phyloP scores from a whole-genome alignment of 441 rosid genomes.

The Populus hybrid region DNA sequence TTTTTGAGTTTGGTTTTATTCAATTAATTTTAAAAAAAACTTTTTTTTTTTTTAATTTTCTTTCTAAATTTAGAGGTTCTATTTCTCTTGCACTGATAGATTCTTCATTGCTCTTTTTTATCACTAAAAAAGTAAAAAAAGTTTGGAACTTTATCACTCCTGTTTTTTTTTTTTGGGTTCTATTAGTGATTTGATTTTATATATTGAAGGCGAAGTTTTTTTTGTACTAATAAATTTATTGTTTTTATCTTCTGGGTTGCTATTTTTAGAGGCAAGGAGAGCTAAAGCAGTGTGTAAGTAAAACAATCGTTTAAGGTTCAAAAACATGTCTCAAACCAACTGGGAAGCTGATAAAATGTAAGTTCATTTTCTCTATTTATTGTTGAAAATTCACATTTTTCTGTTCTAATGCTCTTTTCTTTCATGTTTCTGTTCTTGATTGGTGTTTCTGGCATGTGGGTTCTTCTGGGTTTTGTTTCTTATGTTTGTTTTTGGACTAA shows the following conservation, averaged over 20 bases:
- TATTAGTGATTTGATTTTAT: background rate
- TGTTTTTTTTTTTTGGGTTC: background rate
- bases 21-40: background rate
- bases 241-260: constrained; percentile 22
- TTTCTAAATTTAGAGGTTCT: background rate
- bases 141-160: background rate
- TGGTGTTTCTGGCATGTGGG: constrained; percentile 26
- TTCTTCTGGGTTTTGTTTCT: constrained; percentile 24
- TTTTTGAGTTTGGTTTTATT: background rate
- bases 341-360: constrained; percentile 99
- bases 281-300: constrained; percentile 20
- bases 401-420: background rate
- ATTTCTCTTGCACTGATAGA: background rate
- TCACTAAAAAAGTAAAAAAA: background rate
- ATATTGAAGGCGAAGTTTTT: background rate
- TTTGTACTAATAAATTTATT: background rate
- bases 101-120: background rate
- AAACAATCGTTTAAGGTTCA: constrained; percentile 38
- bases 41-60: background rate
- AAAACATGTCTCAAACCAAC: constrained; percentile 74
- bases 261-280: constrained; percentile 28
- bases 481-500: constrained; percentile 22
- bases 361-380: constrained; percentile 17
- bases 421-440: constrained; percentile 14
- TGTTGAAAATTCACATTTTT: background rate